Base-by-base conservation (phyloP, 225 moss, liverwort and hornwort genomes). In the Anthoceros angustus region DNA sequence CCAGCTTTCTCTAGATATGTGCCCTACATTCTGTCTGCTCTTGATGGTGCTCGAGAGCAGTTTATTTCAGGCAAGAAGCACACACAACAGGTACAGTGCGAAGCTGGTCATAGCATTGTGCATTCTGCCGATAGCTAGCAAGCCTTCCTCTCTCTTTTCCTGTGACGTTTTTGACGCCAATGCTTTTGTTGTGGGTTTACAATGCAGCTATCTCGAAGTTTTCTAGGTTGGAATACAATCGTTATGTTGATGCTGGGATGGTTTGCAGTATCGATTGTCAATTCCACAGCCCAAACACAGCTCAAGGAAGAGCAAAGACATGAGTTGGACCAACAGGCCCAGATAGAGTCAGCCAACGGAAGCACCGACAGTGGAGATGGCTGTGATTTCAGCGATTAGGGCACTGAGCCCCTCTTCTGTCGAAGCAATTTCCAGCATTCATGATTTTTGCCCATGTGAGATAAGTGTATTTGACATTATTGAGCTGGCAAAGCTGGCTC, bases 201-300 rank as follows among this genome's bases (percentile, higher is more conserved):
- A 12, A 79, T 82, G 0, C 74, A 78, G 39, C 32, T 32, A 32
- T 32, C 32, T 32, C 32, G 32, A 32, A 1, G 4, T 32, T 1
- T 32, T 4, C 32, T 32, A 1, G 23, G 78, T 7, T 98, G 95
- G 95, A 98, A 92, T 65, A 79, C 78, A 42, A 7, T 92, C 23
- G 92, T 98, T 39, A 76, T 87, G 66, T 48, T 98, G 38, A 87
- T 92, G 91, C 88, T 98, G 95, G 69, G 68, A 26, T 86, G 92
- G 38, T 98, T 88, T 79, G 75, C 86, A 42, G 82, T 79, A 39
- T 92, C 92, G 8, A 98, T 98, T 21, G 76, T 98, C 55, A 84
- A 80, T 12, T 86, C 95, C 14, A 78, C 85, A 0, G 92, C 95
- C 8, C 91, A 79, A 72, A 81, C 86, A 11, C 85, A 85, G 64